Percentiles rank a stretch among this genome's conserved stretches.
Conservation (phyloP, 306 rosid species). For the Senna tora region DNA sequence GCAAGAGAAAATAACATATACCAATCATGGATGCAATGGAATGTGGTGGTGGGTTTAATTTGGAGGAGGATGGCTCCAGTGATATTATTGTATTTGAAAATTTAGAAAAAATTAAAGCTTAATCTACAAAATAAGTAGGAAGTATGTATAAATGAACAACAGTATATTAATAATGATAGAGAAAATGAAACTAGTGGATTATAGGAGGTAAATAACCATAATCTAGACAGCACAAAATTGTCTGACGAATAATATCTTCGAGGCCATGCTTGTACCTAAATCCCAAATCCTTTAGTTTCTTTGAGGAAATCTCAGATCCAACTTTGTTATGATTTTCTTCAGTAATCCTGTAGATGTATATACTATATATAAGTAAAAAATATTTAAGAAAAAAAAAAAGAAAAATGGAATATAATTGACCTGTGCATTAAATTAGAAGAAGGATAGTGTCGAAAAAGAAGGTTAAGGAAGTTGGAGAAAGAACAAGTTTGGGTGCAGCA, state of each 20-base stretch:
- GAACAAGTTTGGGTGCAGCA: constrained; percentile 59
- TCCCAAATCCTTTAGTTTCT: constrained; percentile 18
- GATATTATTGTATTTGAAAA: no score
- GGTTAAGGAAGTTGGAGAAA: constrained; percentile 48
- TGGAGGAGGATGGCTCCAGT: no score
- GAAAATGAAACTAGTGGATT: constrained; percentile 8
- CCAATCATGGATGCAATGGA: no score
- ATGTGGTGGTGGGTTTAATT: no score
- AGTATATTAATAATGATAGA: no score
- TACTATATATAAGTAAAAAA: background rate
- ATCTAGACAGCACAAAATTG: constrained; percentile 50
- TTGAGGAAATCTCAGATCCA: constrained; percentile 59
- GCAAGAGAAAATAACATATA: no score
- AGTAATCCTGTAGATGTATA: constrained; percentile 42
- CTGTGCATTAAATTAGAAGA: constrained; percentile 44
- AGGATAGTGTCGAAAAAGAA: constrained; percentile 50
- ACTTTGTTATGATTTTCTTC: constrained; percentile 44
- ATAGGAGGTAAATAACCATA: constrained; percentile 63
- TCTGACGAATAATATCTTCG: constrained; percentile 57
- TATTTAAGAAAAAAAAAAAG: background rate
- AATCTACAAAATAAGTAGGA: background rate
- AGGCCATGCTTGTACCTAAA: constrained; percentile 64
- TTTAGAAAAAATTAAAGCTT: no score
- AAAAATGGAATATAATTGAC: no score
- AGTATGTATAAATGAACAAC: constrained; percentile 4